Evolutionary conservation across 2,329 filamentous ascomycete genomes (phyloP), one percentile per base, ranked within the genome.

Genomic region (Coniella lustricola): DNA sequence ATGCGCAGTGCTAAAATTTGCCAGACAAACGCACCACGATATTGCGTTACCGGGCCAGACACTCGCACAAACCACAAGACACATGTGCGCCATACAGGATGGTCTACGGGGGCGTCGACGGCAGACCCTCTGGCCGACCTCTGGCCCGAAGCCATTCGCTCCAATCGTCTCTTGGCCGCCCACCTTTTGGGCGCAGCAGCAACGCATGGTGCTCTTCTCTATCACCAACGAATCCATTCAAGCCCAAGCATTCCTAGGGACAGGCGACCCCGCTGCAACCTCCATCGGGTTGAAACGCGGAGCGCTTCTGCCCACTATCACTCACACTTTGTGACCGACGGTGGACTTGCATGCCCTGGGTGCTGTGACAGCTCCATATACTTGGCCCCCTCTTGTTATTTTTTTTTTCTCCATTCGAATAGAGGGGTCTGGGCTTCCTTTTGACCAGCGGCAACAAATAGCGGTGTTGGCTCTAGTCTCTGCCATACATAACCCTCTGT

Each of bases 401-500:
- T 33, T 10, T 16, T 18, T 21, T 14, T 25, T 9, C 21, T 29
- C 38, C n/a, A 40, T 21, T 10, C 25, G 25, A 5, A 10, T 29
- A 29, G 25, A 29, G 25, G 25, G 25, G 25, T 29, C 25, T 29
- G 25, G 25, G 25, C 16, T 35, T 35, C 4, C 16, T 35, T 35
- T 14, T 35, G 33, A 35, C 5, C 43, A 39, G 39, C 34, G 32
- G 41, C 38, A 29, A 29, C 25, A 29, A 47, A 43, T 35, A 35
- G 47, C 41, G 20, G 43, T 44, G 17, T 44, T 40, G 33, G 41
- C 44, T 41, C 43, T 44, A 29, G 43, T 50, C 44, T 49, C 54
- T 55, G 50, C 58, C 59, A 64, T 74, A 75, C 72, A 74, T 75
- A 75, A 74, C 67, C 62, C 60, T 57, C 63, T 61, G 62, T 68